Conservation (phyloP, 768 basidiomycete species). For the Mycena maculata region DNA sequence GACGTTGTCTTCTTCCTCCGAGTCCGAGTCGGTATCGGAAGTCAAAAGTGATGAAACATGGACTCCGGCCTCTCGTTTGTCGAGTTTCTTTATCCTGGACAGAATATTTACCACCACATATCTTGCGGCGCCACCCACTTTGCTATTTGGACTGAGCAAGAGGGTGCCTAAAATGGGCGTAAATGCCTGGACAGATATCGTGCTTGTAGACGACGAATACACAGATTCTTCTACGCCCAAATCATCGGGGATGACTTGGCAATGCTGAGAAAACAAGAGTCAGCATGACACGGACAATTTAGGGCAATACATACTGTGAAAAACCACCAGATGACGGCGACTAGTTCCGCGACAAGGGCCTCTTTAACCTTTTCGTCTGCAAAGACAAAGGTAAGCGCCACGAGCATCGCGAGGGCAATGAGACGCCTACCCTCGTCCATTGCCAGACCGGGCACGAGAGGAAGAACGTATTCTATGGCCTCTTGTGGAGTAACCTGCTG, state of each 20-base stretch:
- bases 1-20: slow-evolving; percentile 51
- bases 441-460: slow-evolving; percentile 86
- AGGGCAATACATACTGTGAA: slow-evolving; percentile 61
- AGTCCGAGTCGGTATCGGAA: slow-evolving; percentile 37
- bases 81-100: slow-evolving; percentile 72
- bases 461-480: slow-evolving; percentile 92
- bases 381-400: slow-evolving; percentile 18
- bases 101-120: slow-evolving; percentile 84
- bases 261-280: slow-evolving; percentile 59
- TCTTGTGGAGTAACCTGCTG: slow-evolving; percentile 84
- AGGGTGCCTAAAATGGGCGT: slow-evolving; percentile 92
- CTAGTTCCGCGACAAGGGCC: slow-evolving; percentile 83
- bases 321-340: slow-evolving; percentile 94
- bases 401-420: slow-evolving; percentile 9
- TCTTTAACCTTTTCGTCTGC: slow-evolving; percentile 90
- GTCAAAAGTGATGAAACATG: background rate
- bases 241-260: slow-evolving; percentile 70
- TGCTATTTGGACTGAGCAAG: slow-evolving; percentile 81
- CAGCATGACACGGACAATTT: slow-evolving; percentile 17
- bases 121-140: slow-evolving; percentile 79
- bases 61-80: slow-evolving; percentile 52
- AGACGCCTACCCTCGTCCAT: slow-evolving; percentile 83
- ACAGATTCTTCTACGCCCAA: slow-evolving; percentile 45
- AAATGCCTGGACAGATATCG: slow-evolving; percentile 86
- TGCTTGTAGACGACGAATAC: slow-evolving; percentile 51